These are phyloP conservation scores for Pseudomonodictys pantanalensis DNA, from an alignment of 495 filamentous ascomycete genomes.

Conservation along the genomic window DNA sequence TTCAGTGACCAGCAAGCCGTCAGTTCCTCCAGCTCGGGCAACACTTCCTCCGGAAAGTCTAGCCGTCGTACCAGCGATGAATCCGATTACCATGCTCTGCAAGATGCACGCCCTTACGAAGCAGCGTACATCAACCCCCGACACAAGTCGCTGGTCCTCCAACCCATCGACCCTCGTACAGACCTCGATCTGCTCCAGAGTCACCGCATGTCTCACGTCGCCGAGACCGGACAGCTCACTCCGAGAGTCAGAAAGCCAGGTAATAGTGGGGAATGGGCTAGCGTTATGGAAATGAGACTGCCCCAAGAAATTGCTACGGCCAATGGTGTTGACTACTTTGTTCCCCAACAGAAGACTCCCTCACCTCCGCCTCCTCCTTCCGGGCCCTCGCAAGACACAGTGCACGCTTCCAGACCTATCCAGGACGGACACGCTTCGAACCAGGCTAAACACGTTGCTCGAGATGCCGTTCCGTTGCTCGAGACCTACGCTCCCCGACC, in stretches of 20 bases:
- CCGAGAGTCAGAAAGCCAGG: conserved; percentile 38
- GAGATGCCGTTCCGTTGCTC: conserved; percentile 24
- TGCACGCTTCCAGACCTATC: neutral
- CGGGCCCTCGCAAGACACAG: neutral
- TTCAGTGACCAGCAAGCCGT: neutral
- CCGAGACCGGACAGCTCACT: conserved; percentile 49
- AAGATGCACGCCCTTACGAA: conserved; percentile 22
- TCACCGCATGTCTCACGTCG: conserved; percentile 45
- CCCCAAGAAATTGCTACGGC: conserved; percentile 15
- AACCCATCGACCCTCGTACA: conserved; percentile 10
- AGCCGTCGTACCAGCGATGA: conserved; percentile 27
- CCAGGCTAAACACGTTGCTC: conserved; percentile 20
- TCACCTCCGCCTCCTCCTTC: conserved; percentile 19
- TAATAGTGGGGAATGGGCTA: conserved; percentile 33
- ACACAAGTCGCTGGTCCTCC: neutral
- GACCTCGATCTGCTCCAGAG: conserved; percentile 44
- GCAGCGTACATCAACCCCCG: conserved; percentile 26
- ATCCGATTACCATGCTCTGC: conserved; percentile 18
- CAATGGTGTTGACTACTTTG: conserved; percentile 37
- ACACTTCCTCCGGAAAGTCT: conserved; percentile 21
- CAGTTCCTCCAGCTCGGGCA: conserved; percentile 9
- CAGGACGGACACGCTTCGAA: conserved; percentile 18
- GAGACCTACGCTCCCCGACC: conserved; percentile 23
- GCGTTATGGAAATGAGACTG: conserved; percentile 16
- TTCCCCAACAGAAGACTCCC: conserved; percentile 28